Percentiles rank a stretch among this genome's conserved stretches.
These are phyloP conservation scores for Funneliformis caledonium DNA, from an alignment of 371 early-diverging fungal genomes.

Conservation along the genomic window DNA sequence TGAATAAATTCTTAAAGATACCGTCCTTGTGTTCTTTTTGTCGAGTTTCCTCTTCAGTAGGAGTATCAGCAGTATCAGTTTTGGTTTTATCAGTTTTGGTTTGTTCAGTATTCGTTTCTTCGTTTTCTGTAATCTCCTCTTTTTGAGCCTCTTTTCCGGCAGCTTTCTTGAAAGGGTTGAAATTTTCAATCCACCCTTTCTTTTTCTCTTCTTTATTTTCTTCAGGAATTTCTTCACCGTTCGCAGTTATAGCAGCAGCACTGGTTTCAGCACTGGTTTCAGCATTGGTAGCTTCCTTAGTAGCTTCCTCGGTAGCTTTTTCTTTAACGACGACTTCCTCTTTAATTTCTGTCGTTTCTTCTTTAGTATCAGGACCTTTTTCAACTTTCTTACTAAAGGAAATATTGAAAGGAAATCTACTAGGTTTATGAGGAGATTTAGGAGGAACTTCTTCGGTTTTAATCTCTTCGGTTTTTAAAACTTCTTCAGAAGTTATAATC, in stretches of 20 bases:
- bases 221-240: neutral
- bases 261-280: neutral
- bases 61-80: neutral
- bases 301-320: neutral
- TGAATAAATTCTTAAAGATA: neutral
- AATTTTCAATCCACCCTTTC: neutral
- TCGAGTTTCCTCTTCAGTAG: neutral
- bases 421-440: neutral
- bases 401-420: neutral
- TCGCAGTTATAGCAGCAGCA: neutral
- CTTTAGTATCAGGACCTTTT: neutral
- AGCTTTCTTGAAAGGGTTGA: neutral
- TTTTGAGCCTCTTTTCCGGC: neutral
- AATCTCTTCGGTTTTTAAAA: neutral
- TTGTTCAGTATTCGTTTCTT: neutral
- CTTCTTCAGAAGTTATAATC: neutral
- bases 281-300: neutral
- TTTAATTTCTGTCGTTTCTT: neutral
- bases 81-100: neutral
- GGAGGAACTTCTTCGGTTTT: neutral
- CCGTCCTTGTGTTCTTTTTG: neutral
- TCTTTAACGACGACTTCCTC: neutral
- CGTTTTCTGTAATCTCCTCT: neutral
- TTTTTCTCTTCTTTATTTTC: slow-evolving; percentile 4
- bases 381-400: neutral